Base-by-base conservation (phyloP, 768 basidiomycete genomes). In the Kwoniella dendrophila region DNA sequence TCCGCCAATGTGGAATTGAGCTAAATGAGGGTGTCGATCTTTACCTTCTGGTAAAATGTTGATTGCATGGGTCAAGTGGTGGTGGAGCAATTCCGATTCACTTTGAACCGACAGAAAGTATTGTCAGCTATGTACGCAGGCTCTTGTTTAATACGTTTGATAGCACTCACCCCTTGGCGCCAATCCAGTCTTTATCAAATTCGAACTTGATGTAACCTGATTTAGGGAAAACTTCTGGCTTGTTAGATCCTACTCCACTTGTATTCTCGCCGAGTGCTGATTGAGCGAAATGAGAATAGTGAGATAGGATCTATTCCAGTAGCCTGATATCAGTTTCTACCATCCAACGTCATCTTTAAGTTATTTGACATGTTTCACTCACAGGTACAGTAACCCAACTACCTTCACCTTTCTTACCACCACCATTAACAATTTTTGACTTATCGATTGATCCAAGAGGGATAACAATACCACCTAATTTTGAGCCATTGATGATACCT, bases 111-210 rank as follows among this genome's bases (percentile, higher is more conserved):
- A 16, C 12, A 64, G 56, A 20, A 14, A 20, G 30, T 56, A 16
- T 3, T 56, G 12, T 43, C 7, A 43, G 7, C 8, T 20, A 14
- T 10, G 41, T 22, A 34, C 34, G 26, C 5, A 14, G 7, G 38
- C 22, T 4, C 7, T 1, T 27, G 0, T n/a, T n/a, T n/a, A n/a
- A n/a, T n/a, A n/a, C n/a, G n/a, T n/a, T n/a, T n/a, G n/a, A n/a
- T n/a, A n/a, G n/a, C n/a, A 69, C 76, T 57, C 54, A 75, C 76
- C 59, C 76, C 63, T 77, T 75, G 27, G 76, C 76, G 41, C 76
- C 76, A 49, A 77, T 72, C 76, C 76, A 77, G 29, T 75, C 74
- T 57, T 72, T 75, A 68, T 77, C 76, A 60, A 77, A 77, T 44
- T 75, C 68, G 50, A 77, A 70, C 56, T 67, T 64, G 71, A 77